Evolutionary conservation across 1,139 yeast genomes (phyloP).

Genomic region (Yamadazyma friedrichii): DNA sequence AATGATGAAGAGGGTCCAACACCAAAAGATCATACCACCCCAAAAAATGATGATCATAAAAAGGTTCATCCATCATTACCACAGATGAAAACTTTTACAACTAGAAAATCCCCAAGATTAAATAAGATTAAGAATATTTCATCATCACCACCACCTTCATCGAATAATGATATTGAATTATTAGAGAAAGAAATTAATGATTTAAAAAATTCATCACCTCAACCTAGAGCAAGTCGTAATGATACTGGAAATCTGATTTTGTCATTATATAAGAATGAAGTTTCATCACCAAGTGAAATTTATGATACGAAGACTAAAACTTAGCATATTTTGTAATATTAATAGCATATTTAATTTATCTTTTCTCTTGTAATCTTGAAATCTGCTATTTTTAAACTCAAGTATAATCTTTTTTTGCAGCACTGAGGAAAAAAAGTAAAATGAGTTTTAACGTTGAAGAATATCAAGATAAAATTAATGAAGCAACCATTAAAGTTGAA

Average conservation of each 20-base stretch:
- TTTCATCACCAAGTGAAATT: conserved; percentile 14
- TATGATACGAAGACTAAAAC: conserved; percentile 8
- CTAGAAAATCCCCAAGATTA: conserved; percentile 24
- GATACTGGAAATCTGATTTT: conserved; percentile 37
- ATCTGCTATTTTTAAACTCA: too few species aligned
- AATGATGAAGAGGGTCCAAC: conserved; percentile 31
- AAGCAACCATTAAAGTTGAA: conserved; percentile 21
- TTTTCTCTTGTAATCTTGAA: background rate
- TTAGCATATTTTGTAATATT: conserved; percentile 6
- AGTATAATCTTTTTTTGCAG: too few species aligned
- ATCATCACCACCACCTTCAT: conserved; percentile 35
- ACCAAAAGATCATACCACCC: conserved; percentile 45
- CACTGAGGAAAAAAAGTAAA: background rate
- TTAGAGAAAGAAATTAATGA: conserved; percentile 22
- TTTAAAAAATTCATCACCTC: conserved; percentile 23
- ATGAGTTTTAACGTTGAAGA: conserved; percentile 8
- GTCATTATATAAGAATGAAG: conserved; percentile 21
- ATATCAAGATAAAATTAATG: conserved; percentile 16
- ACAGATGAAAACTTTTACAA: conserved; percentile 28
- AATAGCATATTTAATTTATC: conserved; percentile 1
- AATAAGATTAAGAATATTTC: conserved; percentile 38
- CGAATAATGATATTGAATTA: conserved; percentile 15
- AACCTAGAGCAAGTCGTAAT: conserved; percentile 34
- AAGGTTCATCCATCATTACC: conserved; percentile 25
- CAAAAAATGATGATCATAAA: conserved; percentile 22